These are phyloP conservation scores for Citrus mangshanensis DNA, from an alignment of 345 rosid genomes.

Conservation along the genomic window DNA sequence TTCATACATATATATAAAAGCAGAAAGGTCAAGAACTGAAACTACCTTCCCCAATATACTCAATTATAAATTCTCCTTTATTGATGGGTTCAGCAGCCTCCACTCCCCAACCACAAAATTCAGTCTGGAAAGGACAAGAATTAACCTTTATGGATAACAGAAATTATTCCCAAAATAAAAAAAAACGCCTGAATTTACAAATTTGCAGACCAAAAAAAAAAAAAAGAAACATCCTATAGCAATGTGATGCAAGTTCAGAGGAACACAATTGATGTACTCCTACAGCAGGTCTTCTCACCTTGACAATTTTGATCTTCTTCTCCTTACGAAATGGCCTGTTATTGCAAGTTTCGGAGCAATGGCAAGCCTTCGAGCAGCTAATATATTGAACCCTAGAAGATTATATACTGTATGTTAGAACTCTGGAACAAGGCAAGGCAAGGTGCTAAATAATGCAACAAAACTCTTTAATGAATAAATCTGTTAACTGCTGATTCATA, in stretches of 20 bases:
- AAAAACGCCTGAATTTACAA: neutral
- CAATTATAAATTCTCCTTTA: constrained; percentile 76
- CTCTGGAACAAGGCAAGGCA: neutral
- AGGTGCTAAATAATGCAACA: neutral
- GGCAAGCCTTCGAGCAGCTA: constrained; percentile 89
- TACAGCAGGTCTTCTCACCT: constrained; percentile 37
- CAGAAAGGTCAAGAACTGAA: neutral
- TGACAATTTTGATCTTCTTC: constrained; percentile 74
- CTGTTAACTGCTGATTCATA: neutral
- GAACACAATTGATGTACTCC: neutral
- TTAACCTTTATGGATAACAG: constrained; percentile 10
- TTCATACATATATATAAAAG: too few relatives aligned
- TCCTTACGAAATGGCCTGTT: constrained; percentile 89
- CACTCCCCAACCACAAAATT: constrained; percentile 95
- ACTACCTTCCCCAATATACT: constrained; percentile 97
- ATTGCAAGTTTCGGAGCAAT: constrained; percentile 75
- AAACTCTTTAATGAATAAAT: neutral
- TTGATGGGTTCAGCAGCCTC: constrained; percentile 76
- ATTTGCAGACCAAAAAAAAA: neutral
- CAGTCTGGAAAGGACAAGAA: constrained; percentile 53
- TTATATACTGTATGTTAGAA: constrained; percentile 5
- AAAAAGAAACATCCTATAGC: neutral
- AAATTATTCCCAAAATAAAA: neutral
- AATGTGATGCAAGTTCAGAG: neutral
- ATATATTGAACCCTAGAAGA: constrained; percentile 73